Evolutionary conservation across 768 basidiomycete genomes (phyloP).

Genomic region (Suillus clintonianus): DNA sequence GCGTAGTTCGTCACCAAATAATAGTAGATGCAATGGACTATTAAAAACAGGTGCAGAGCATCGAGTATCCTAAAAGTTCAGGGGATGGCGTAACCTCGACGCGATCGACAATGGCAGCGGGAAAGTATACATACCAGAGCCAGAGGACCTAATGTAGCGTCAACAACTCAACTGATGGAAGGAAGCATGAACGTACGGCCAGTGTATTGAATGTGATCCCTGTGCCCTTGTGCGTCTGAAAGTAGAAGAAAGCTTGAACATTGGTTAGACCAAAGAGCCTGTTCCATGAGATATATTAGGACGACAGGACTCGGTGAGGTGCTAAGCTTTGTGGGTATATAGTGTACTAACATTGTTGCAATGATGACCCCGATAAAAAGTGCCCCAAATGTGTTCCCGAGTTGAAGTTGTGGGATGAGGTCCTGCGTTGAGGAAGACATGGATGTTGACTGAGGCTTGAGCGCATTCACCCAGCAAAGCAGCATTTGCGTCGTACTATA

Average conservation of each 20-base stretch:
- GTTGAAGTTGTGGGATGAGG: background rate
- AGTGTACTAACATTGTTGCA: background rate
- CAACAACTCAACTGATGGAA: background rate
- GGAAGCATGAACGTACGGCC: background rate
- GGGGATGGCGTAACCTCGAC: background rate
- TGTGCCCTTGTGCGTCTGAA: background rate
- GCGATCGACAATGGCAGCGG: background rate
- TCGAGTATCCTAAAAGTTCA: background rate
- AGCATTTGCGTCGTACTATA: background rate
- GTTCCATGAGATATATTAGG: background rate
- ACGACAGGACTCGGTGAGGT: background rate
- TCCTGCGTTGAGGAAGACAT: background rate
- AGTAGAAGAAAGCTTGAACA: slow-evolving; percentile 1
- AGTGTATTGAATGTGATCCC: background rate
- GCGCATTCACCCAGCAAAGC: background rate
- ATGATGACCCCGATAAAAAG: background rate
- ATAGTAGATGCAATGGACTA: background rate
- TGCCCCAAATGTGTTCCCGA: background rate
- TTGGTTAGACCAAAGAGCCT: slow-evolving; percentile 1
- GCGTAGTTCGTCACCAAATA: slow-evolving; percentile 1
- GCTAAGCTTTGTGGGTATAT: no score
- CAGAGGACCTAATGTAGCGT: background rate
- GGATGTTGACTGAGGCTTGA: background rate
- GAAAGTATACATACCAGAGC: background rate
- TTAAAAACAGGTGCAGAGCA: background rate